Evolutionary conservation across 208 protist species (phyloP).

Genomic region (Wallacemonas sp.): DNA sequence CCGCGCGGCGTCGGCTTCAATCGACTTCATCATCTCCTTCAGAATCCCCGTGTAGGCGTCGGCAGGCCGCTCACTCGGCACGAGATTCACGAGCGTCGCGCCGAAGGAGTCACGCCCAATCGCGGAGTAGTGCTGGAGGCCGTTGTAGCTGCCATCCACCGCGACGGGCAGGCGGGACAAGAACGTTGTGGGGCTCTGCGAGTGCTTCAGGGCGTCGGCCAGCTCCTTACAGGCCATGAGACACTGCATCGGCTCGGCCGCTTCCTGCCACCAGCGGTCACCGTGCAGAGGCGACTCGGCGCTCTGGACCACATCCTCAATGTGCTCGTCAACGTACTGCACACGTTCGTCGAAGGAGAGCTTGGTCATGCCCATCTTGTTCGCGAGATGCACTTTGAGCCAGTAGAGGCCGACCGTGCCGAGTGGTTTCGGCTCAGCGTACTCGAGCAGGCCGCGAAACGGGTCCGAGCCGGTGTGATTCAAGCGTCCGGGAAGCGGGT

Average conservation of each 20-base stretch:
- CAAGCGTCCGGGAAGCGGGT: constrained; percentile 97
- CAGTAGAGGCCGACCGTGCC: constrained; percentile 94
- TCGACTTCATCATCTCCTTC: constrained; percentile 89
- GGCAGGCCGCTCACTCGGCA: constrained; percentile 90
- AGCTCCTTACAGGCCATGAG: constrained; percentile 96
- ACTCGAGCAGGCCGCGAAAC: constrained; percentile 94
- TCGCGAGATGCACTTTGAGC: constrained; percentile 98
- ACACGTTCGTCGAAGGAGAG: constrained; percentile 95
- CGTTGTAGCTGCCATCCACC: constrained; percentile 97
- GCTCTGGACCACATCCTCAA: constrained; percentile 89
- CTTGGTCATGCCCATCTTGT: constrained; percentile 97
- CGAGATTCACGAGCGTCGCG: constrained; percentile 95
- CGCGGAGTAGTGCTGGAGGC: constrained; percentile 99
- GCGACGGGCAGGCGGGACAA: constrained; percentile 95
- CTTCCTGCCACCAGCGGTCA: constrained; percentile 94
- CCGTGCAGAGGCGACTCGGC: constrained; percentile 77
- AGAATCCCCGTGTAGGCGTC: constrained; percentile 98
- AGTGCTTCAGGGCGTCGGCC: constrained; percentile 88
- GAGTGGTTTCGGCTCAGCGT: constrained; percentile 93
- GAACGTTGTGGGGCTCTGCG: constrained; percentile 85
- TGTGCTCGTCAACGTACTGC: constrained; percentile 92
- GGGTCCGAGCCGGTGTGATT: constrained; percentile 96
- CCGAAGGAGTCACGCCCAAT: constrained; percentile 97
- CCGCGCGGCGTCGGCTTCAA: constrained; percentile 77
- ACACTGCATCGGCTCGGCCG: constrained; percentile 95